A percentile compares a stretch with the other conserved stretches of the same genome.
phyloP scores from a whole-genome alignment of 345 rosid species.

The Euphorbia peplus region DNA sequence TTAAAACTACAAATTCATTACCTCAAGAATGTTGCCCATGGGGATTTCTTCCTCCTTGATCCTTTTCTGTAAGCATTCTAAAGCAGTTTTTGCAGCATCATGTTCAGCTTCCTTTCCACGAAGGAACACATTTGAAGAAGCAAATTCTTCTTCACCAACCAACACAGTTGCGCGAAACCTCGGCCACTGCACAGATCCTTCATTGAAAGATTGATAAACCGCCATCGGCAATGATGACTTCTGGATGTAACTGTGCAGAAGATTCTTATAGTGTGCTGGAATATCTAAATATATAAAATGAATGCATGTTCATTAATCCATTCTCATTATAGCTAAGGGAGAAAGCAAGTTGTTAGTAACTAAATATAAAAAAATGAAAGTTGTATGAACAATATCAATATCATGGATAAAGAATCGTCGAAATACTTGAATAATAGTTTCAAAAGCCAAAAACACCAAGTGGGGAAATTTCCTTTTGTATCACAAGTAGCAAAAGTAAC shows the following conservation, averaged over 20 bases:
- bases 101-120: conserved; percentile 44
- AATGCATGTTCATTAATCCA: background rate
- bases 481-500: no score
- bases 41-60: conserved; percentile 32
- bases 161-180: conserved; percentile 37
- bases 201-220: conserved; percentile 24
- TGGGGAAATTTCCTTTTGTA: background rate
- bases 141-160: conserved; percentile 31
- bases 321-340: background rate
- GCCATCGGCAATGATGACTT: conserved; percentile 33
- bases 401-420: background rate
- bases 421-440: background rate
- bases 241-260: conserved; percentile 41
- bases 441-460: background rate
- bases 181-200: conserved; percentile 33
- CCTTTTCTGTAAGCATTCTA: conserved; percentile 26
- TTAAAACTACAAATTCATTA: conserved; percentile 6
- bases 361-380: background rate
- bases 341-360: background rate
- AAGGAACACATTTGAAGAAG: conserved; percentile 32
- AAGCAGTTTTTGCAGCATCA: conserved; percentile 43
- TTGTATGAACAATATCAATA: background rate
- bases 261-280: conserved; percentile 27
- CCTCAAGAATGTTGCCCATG: conserved; percentile 33
- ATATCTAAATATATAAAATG: background rate